Evolutionary conservation across 129 eudicot species (phyloP), one percentile per base, ranked within the genome.

Genomic region (Centella asiatica): DNA sequence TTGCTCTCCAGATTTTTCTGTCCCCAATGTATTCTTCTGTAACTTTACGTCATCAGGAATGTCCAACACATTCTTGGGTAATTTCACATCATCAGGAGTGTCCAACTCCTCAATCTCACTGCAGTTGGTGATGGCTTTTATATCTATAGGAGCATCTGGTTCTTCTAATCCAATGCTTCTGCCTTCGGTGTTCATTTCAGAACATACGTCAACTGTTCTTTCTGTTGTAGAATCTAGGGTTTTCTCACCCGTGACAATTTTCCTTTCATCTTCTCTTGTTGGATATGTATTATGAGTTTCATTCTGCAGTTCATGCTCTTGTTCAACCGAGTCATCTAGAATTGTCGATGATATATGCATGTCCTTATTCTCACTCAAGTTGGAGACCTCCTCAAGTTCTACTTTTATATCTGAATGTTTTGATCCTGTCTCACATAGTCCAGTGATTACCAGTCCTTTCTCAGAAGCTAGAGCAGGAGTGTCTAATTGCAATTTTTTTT

Each of bases 231-330:
- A 31, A 53, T 29, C 32, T 53, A 2, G 18, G 29, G 26, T 28
- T 11, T 20, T 44, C 72, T 56, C 72, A 39, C 71, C 42, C 25
- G 62, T 37, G 60, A 63, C 24, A 44, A 25, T 19, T 31, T 64
- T 45, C 32, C 20, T 19, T 47, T 68, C 64, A 54, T 67, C 64
- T 40, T 67, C 40, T 28, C 24, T 56, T 25, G 39, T 34, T 39
- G 72, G 65, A 42, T 33, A 44, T 57, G 64, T 56, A 19, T 24
- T 12, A 6, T 36, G 42, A 7, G 62, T 55, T 55, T 18, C 64
- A 42, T 58, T 28, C 19, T 20, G 26, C 24, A n/a, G 10, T 44
- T 68, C 44, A 67, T 36, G 65, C 29, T 36, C 65, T 20, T 36
- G 20, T 57, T 48, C 14, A n/a, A n/a, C 44, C 47, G 18, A 24